Evolutionary conservation across 2,329 filamentous ascomycete species (phyloP), one percentile per base, ranked within the genome.

Genomic region (Clathrospora elynae): DNA sequence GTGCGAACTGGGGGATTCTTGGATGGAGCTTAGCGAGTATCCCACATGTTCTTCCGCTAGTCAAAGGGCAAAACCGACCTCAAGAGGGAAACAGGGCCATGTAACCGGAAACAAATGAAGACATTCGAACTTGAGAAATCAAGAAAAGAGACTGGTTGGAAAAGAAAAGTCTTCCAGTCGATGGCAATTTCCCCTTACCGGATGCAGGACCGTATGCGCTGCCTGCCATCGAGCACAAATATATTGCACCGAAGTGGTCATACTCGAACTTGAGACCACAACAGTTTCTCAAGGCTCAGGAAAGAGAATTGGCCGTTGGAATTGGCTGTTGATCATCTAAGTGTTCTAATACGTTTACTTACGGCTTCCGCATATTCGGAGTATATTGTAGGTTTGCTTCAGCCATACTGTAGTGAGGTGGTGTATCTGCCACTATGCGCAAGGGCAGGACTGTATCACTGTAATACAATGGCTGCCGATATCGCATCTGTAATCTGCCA

Each of bases 11-110:
- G 25, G 23, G 43, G 32, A 30, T 26, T 42, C 18, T 35, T 51
- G 44, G 36, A 39, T 42, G 53, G 38, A 38, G 42, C 52, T 44
- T 53, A 51, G 36, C 31, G 31, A 34, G 26, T 28, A 51, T 57
- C 51, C 57, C 57, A 59, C 57, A 44, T 32, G 53, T 60, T 55
- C 53, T 48, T 53, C 37, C 45, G 46, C 48, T 58, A 59, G 38
- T 39, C 42, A 39, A 46, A 43, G 34, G 35, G 34, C 36, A 31
- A 17, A 28, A 35, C 30, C 34, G 35, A 51, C 48, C n/a, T 40
- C 35, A 13, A n/a, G n/a, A 14, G 6, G 13, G 17, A 16, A 20
- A 14, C n/a, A 5, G 10, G n/a, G 14, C 13, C 23, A 40, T 25
- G 22, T 20, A 22, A 6, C 11, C 8, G 16, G 3, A 13, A 10